A percentile compares a stretch with the other conserved stretches of the same genome.
Evolutionary conservation across 345 rosid species (phyloP).

Genomic region (Viola odorata): DNA sequence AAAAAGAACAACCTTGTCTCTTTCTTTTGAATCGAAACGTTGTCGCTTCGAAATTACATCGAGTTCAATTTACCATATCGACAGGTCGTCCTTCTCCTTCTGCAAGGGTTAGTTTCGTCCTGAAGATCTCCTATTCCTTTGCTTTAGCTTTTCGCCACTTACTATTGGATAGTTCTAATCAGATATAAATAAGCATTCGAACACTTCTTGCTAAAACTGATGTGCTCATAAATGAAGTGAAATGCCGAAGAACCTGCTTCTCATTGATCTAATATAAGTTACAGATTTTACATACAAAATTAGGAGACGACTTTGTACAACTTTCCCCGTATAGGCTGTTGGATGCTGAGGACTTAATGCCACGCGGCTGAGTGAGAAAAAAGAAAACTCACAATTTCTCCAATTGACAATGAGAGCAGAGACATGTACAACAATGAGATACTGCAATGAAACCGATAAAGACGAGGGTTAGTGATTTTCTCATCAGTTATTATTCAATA

Average conservation of each 20-base stretch:
- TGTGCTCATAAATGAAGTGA: not conserved
- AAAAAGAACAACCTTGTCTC: too few relatives aligned
- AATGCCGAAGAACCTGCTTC: conserved; percentile 25
- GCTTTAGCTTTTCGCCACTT: too few relatives aligned
- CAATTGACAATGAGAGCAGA: conserved; percentile 22
- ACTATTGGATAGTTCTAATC: too few relatives aligned
- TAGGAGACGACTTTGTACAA: conserved; percentile 29
- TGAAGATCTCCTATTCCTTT: too few relatives aligned
- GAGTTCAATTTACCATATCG: too few relatives aligned
- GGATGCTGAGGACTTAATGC: conserved; percentile 1
- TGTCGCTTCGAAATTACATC: too few relatives aligned
- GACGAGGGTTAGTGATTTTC: not conserved
- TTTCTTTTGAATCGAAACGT: too few relatives aligned
- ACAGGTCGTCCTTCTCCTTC: too few relatives aligned
- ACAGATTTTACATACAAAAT: conserved; percentile 46
- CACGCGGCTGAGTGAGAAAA: conserved; percentile 12
- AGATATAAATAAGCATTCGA: too few relatives aligned
- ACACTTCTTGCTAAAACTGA: too few relatives aligned
- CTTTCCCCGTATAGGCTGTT: conserved; percentile 3
- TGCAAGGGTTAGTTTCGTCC: too few relatives aligned
- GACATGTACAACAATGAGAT: conserved; percentile 33
- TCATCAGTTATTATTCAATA: not conserved
- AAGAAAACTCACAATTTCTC: not conserved
- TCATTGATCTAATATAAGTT: conserved; percentile 35
- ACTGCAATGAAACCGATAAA: conserved; percentile 29